Conservation (phyloP, 2,329 filamentous ascomycete species). For the Gliomastix tumulicola region DNA sequence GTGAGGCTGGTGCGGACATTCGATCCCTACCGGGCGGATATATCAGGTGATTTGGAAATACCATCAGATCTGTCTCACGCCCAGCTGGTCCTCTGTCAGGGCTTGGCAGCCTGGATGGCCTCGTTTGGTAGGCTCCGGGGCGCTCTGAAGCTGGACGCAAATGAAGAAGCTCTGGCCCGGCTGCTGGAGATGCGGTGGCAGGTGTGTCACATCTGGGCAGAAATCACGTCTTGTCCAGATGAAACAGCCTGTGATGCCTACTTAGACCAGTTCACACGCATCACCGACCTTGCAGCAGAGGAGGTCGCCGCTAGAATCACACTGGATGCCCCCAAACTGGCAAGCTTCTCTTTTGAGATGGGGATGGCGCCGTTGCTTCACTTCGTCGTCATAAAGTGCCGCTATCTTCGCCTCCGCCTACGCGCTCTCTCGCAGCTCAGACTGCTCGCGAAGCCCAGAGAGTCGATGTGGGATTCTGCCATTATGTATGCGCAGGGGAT, state of each 20-base stretch:
- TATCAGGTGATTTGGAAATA: too few species aligned
- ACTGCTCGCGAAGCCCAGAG: conserved; percentile 17
- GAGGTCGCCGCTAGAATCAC: too few species aligned
- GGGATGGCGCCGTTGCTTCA: conserved; percentile 28
- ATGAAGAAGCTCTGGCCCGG: conserved; percentile 6
- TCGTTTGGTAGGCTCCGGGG: too few species aligned
- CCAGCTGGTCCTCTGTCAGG: too few species aligned
- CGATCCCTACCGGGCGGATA: conserved; percentile 20
- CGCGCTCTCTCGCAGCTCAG: conserved; percentile 22
- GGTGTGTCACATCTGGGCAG: conserved; percentile 23
- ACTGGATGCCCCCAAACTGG: too few species aligned
- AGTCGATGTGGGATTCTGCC: conserved; percentile 27
- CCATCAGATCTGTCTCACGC: too few species aligned
- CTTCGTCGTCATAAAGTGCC: conserved; percentile 29
- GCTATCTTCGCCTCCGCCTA: conserved; percentile 23
- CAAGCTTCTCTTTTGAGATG: conserved; percentile 31
- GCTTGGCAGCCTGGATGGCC: too few species aligned
- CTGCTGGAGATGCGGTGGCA: conserved; percentile 20
- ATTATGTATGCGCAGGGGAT: conserved; percentile 20
- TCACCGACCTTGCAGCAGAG: conserved; percentile 17
- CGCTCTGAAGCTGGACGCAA: not conserved
- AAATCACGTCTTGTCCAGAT: conserved; percentile 15
- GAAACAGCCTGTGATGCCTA: conserved; percentile 27
- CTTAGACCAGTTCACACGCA: conserved; percentile 17
- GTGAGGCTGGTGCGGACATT: conserved; percentile 19